Evolutionary conservation across 441 rosid species (phyloP), one percentile per base, ranked within the genome.

Genomic region (Pelargonium citronellum): DNA sequence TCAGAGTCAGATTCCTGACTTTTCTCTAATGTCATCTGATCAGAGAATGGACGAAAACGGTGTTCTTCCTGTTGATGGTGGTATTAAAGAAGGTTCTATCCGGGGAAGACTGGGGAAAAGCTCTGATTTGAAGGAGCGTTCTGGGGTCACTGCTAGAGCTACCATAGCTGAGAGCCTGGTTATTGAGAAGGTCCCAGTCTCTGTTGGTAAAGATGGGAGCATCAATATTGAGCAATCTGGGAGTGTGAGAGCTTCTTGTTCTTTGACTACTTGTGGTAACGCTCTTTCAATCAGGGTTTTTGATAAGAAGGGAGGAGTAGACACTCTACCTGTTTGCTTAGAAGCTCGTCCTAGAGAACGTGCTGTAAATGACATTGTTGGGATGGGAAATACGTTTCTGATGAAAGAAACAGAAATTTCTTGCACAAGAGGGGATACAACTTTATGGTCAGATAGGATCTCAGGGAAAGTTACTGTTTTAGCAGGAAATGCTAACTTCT

Each of bases 401-500:
- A 78, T 84, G 85, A 89, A 90, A 76, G 97, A 92, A 81, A 90
- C 99, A 1, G 97, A 91, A 76, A 77, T 95, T 71, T 62, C 77
- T 74, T 95, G 97, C 83, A 87, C 84, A 57, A 83, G 74, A 77
- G 94, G 90, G 69, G 81, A 82, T 71, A 83, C 87, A 78, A 87
- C 79, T 73, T 92, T 95, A 75, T 95, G 97, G 97, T 86, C 91
- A 69, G 97, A 95, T 73, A 83, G 97, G 79, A 85, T 95, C 66
- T 77, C 92, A 0, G 97, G 97, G 67, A 89, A 84, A 76, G 96
- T 88, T 71, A 89, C 97, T 16, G 97, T 92, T 78, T 83, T 95
- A 76, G 97, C 98, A 19, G 99, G 99, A 71, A 91, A 91, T 86
- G 89, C 90, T 53, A 91, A 95, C 75, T 88, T 95, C 75, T 95